Evolutionary conservation across 495 filamentous ascomycete species (phyloP), one percentile per base, ranked within the genome.

Genomic region (Gamarada debralockiae): DNA sequence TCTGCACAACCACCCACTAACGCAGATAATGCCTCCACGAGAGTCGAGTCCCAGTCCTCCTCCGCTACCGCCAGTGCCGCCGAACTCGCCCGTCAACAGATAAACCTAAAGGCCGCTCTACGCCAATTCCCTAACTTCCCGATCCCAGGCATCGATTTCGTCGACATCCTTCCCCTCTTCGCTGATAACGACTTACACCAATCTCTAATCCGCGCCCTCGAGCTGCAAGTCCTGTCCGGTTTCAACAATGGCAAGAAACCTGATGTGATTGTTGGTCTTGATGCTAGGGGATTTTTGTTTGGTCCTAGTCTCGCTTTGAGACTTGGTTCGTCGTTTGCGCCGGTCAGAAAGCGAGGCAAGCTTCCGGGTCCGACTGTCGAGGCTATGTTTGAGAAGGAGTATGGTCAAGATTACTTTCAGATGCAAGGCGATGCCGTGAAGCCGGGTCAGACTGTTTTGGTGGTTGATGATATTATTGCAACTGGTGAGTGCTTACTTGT

Each of bases 121-220:
- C 71, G 71, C 66, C 54, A 64, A 17, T 96, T 87, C 73, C 86
- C 87, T 53, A 90, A 99, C 77, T 97, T 99, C 73, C 95, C 95
- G 29, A 84, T 86, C 44, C 86, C 87, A 5, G 95, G 95, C 67
- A 91, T 99, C 66, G 79, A 95, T 50, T 99, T 99, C 72, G 90
- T 97, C 78, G 95, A 99, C 71, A 97, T 99, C 73, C 83, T 99
- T 53, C 95, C 93, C 27, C 85, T 99, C 60, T 99, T 99, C 76
- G 84, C 86, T 67, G 76, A 89, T 59, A 81, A 82, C n/a, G 63
- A 67, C 22, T 72, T 90, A 45, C 93, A 97, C 71, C 74, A 76
- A 50, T 75, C 81, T 22, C 84, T 99, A 22, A 72, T 97, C 61
- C 84, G 85, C 59, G 92, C 90, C 18, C 83, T 97, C 53, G 89